phyloP scores from a whole-genome alignment of 345 rosid genomes.

The Citrus reticulata region DNA sequence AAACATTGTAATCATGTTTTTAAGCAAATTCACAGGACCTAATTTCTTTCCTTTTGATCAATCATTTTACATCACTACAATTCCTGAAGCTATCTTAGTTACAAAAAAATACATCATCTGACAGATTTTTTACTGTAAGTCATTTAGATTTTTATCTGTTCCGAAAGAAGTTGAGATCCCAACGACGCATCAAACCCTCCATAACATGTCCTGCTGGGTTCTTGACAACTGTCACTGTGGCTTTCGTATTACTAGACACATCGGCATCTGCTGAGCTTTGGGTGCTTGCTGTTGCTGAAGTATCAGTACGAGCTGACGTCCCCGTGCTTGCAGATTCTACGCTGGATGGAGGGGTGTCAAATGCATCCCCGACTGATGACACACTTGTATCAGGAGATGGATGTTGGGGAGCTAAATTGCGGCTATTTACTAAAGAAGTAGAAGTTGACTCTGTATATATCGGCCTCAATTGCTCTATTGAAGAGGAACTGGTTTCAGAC shows the following conservation, averaged over 20 bases:
- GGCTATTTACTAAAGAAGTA: constrained; percentile 18
- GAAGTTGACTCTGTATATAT: constrained; percentile 29
- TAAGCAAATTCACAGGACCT: constrained; percentile 19
- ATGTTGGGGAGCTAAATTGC: constrained; percentile 21
- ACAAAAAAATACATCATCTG: constrained; percentile 32
- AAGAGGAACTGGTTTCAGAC: constrained; percentile 38
- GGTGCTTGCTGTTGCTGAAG: constrained; percentile 32
- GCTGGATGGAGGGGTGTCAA: constrained; percentile 19
- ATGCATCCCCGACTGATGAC: constrained; percentile 17
- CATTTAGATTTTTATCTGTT: constrained; percentile 33
- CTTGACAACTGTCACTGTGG: constrained; percentile 66
- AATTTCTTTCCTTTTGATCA: constrained; percentile 10
- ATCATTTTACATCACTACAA: constrained; percentile 29
- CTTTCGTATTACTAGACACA: constrained; percentile 70
- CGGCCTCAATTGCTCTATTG: constrained; percentile 22
- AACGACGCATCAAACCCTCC: constrained; percentile 80
- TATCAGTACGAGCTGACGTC: constrained; percentile 24
- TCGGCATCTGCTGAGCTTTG: constrained; percentile 43
- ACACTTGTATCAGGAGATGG: constrained; percentile 29
- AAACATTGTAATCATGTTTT: neutral
- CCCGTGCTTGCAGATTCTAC: constrained; percentile 29
- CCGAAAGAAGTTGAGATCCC: constrained; percentile 82
- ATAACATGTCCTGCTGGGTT: constrained; percentile 60
- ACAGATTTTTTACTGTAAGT: constrained; percentile 1
- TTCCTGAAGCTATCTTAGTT: constrained; percentile 36